Evolutionary conservation across 2,329 filamentous ascomycete genomes (phyloP), one percentile per base, ranked within the genome.

Genomic region (Bipolaris oryzae): DNA sequence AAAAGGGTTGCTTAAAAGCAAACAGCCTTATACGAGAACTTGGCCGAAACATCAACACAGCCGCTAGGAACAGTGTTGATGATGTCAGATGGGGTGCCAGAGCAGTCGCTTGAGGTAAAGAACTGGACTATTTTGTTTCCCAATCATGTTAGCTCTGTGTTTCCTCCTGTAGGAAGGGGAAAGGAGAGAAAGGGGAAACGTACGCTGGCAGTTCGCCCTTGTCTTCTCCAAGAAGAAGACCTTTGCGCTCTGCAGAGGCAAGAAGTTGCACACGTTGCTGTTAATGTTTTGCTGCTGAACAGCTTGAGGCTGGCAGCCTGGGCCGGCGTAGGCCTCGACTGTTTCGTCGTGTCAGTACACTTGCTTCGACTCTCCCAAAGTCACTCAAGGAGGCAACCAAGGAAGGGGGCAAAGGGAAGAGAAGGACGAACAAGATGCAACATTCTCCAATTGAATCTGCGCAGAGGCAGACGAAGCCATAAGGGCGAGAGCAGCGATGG

Each of bases 151-250:
- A 31, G 28, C 28, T 31, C 25, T 11, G 21, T 10, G 11, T 11
- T 28, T 11, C 9, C 25, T 9, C 25, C 10, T 28, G 9, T 7
- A n/a, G 7, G 21, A 2, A 48, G 3, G n/a, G 1, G 23, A 16
- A 11, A 6, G 16, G 6, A 5, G n/a, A 20, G 3, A n/a, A n/a
- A 1, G 20, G 15, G 11, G 33, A 18, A 7, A 44, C 54, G 25
- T 25, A 57, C 54, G 33, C 16, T 41, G 43, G 23, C 54, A 57
- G 38, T 57, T 49, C 7, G 43, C 54, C 31, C 54, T 43, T 0
- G 15, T 38, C 54, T 57, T 57, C 44, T 57, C 54, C 18, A 57
- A 25, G 18, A 48, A 57, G 11, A 38, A 53, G 21, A 57, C 44
- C 5, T 11, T 28, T 15, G 54, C 54, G 33, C 43, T 57, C 44